Percentiles rank a stretch among this genome's conserved stretches.
These are phyloP conservation scores for Venturia nashicola DNA, from an alignment of 2,329 filamentous ascomycete genomes.

Conservation along the genomic window DNA sequence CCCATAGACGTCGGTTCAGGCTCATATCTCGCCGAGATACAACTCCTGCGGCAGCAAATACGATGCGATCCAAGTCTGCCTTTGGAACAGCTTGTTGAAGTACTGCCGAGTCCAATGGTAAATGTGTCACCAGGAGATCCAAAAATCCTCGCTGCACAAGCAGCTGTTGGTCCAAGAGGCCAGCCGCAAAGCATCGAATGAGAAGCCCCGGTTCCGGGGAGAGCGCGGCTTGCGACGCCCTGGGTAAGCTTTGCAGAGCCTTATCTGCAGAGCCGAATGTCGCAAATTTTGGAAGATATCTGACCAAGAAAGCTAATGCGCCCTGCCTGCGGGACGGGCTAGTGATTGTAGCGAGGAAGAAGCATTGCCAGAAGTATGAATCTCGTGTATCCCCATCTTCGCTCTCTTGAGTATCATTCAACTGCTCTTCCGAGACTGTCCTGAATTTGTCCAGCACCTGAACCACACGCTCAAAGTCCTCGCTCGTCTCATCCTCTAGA, in stretches of 20 bases:
- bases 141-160: constrained; percentile 90
- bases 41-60: constrained; percentile 74
- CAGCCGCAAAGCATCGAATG: constrained; percentile 82
- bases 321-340: constrained; percentile 75
- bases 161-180: constrained; percentile 74
- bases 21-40: constrained; percentile 92
- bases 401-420: constrained; percentile 35
- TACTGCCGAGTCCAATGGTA: constrained; percentile 73
- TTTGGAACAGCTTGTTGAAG: constrained; percentile 62
- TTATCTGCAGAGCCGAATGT: constrained; percentile 23
- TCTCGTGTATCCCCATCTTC: constrained; percentile 39
- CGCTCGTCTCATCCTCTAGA: constrained; percentile 88
- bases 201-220: constrained; percentile 85
- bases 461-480: constrained; percentile 87
- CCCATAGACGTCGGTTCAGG: constrained; percentile 86
- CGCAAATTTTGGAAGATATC: constrained; percentile 63
- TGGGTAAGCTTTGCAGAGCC: constrained; percentile 27
- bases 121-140: constrained; percentile 78
- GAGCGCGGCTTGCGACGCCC: constrained; percentile 54
- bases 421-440: constrained; percentile 38
- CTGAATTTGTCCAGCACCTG: constrained; percentile 70
- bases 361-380: constrained; percentile 96
- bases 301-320: constrained; percentile 72
- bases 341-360: constrained; percentile 88
- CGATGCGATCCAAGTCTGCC: constrained; percentile 67